phyloP scores from a whole-genome alignment of 2,329 filamentous ascomycete species.

The Verruconis gallopava region DNA sequence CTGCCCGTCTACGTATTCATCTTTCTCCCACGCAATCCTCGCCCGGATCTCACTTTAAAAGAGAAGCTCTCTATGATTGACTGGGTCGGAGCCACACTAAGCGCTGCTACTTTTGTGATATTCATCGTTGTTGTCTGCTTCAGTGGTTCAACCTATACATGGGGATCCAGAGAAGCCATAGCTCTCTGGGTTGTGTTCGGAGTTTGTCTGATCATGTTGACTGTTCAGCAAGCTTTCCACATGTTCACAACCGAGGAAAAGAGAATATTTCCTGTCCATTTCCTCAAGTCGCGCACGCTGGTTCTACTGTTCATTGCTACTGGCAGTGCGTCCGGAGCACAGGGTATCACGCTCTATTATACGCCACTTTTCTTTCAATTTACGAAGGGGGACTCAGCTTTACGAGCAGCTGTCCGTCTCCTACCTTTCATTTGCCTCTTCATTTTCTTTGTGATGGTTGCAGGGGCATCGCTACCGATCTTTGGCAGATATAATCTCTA shows the following conservation, averaged over 20 bases:
- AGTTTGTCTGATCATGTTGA: conserved; percentile 6
- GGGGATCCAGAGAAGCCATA: conserved; percentile 34
- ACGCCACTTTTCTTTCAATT: conserved; percentile 44
- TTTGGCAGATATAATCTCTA: conserved; percentile 29
- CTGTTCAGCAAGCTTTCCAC: conserved; percentile 4
- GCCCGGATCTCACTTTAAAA: conserved; percentile 8
- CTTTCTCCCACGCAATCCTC: conserved; percentile 23
- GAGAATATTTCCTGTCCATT: conserved; percentile 38
- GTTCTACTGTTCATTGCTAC: conserved; percentile 16
- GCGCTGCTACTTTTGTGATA: conserved; percentile 23
- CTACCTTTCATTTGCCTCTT: conserved; percentile 30
- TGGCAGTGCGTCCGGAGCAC: conserved; percentile 15
- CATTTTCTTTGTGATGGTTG: conserved; percentile 23
- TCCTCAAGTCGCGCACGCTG: conserved; percentile 27
- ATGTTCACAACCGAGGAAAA: conserved; percentile 15
- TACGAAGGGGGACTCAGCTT: conserved; percentile 28
- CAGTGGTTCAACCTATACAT: conserved; percentile 36
- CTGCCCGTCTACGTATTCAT: conserved; percentile 33
- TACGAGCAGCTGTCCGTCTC: conserved; percentile 29
- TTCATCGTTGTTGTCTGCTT: conserved; percentile 38
- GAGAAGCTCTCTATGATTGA: conserved; percentile 11
- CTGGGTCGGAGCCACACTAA: conserved; percentile 10
- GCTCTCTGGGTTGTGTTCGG: conserved; percentile 31
- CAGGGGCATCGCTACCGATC: conserved; percentile 26
- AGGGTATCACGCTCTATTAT: conserved; percentile 34